These are phyloP conservation scores for Ajuga reptans DNA, from an alignment of 305 asterid species.

Conservation along the genomic window DNA sequence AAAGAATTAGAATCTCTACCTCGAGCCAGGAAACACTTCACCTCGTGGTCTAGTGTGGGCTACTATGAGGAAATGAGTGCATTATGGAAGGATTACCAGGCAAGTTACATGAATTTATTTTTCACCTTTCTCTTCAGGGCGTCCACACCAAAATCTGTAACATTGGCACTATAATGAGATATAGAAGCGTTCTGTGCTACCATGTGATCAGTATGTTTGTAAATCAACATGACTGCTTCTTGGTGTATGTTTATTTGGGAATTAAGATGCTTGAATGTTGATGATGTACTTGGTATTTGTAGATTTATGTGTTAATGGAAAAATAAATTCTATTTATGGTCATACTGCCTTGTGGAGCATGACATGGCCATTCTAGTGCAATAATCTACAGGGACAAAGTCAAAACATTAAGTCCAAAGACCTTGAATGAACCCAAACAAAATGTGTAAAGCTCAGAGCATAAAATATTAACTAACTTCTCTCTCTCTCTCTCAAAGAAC, in stretches of 20 bases:
- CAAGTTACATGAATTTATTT: constrained; percentile 24
- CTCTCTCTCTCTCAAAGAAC: too few relatives aligned
- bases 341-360: not conserved
- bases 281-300: not conserved
- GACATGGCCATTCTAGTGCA: not conserved
- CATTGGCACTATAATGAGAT: not conserved
- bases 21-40: constrained; percentile 90
- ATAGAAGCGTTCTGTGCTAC: not conserved
- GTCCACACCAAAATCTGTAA: not conserved
- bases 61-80: constrained; percentile 69
- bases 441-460: not conserved
- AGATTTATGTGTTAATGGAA: not conserved
- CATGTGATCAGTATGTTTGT: not conserved
- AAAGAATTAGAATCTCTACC: constrained; percentile 67
- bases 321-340: not conserved
- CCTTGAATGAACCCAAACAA: not conserved
- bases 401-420: not conserved
- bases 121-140: not conserved
- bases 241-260: not conserved
- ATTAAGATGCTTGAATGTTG: not conserved
- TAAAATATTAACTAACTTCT: too few relatives aligned
- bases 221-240: not conserved
- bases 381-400: not conserved
- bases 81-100: constrained; percentile 83
- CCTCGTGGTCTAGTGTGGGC: constrained; percentile 74